Percentiles rank a stretch among this genome's conserved stretches.
These are phyloP conservation scores for Penicillium roqueforti DNA, from an alignment of 495 filamentous ascomycete species.

Conservation along the genomic window DNA sequence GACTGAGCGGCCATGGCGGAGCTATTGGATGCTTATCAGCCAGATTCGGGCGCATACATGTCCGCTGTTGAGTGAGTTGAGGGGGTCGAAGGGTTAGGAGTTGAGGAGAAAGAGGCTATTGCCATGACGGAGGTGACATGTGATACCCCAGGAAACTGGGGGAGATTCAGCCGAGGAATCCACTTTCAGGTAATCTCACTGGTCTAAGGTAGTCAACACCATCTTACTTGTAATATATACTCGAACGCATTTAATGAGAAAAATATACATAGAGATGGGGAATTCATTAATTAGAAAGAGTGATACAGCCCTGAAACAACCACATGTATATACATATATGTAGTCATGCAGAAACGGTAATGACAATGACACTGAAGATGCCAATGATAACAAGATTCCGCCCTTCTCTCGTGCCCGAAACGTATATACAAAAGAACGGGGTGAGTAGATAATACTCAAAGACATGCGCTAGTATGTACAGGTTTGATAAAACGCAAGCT, in stretches of 20 bases:
- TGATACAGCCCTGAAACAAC: not conserved
- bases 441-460: not conserved
- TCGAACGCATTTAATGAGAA: not conserved
- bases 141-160: constrained; percentile 29
- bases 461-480: constrained; percentile 6
- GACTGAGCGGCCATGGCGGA: constrained; percentile 72
- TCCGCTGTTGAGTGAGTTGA: constrained; percentile 10
- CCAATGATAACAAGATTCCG: not conserved
- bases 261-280: not conserved
- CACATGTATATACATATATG: not conserved
- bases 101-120: constrained; percentile 5
- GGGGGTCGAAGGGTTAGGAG: not conserved
- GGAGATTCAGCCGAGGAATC: constrained; percentile 27
- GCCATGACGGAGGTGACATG: constrained; percentile 25
- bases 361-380: not conserved
- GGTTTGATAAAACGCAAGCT: not conserved
- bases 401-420: not conserved
- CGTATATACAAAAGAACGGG: constrained; percentile 7
- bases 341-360: not conserved
- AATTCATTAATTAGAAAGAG: not conserved
- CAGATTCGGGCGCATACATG: constrained; percentile 33
- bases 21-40: constrained; percentile 23
- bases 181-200: not conserved
- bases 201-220: not conserved
- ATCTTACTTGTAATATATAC: not conserved